A percentile compares a stretch with the other conserved stretches of the same genome.
phyloP scores from a whole-genome alignment of 2,329 filamentous ascomycete species.

The Zymoseptoria tritici region DNA sequence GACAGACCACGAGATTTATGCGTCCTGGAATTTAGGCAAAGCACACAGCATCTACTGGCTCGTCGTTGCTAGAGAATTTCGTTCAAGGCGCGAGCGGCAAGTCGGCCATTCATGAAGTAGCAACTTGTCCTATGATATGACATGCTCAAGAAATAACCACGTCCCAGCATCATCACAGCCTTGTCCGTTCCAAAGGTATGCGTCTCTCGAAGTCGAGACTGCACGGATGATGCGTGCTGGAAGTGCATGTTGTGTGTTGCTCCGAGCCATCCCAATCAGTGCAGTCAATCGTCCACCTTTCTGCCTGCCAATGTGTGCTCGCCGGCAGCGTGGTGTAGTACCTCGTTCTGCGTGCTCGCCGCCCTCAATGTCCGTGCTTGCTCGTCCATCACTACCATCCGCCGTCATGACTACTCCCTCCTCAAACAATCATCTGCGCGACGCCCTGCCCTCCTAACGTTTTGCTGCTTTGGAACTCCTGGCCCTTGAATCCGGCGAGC shows the following conservation, averaged over 20 bases:
- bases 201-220: not conserved
- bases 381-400: not conserved
- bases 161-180: not conserved
- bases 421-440: conserved; percentile 93
- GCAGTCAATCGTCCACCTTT: not conserved
- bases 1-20: not conserved
- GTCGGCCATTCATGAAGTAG: not conserved
- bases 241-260: not conserved
- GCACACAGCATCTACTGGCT: too few species aligned
- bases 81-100: not conserved
- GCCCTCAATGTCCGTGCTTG: not conserved
- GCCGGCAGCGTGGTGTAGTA: not conserved
- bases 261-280: not conserved
- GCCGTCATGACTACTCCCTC: not conserved
- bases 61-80: not conserved
- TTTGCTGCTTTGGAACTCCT: conserved; percentile 88
- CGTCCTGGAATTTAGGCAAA: too few species aligned
- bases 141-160: not conserved
- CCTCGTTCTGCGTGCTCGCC: not conserved
- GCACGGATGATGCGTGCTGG: not conserved
- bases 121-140: not conserved
- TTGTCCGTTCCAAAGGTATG: not conserved
- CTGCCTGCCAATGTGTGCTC: not conserved
- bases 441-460: conserved; percentile 89
- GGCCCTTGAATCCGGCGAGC: conserved; percentile 70